Evolutionary conservation across 2,329 filamentous ascomycete species (phyloP).

Genomic region (Trichoderma atroviride): DNA sequence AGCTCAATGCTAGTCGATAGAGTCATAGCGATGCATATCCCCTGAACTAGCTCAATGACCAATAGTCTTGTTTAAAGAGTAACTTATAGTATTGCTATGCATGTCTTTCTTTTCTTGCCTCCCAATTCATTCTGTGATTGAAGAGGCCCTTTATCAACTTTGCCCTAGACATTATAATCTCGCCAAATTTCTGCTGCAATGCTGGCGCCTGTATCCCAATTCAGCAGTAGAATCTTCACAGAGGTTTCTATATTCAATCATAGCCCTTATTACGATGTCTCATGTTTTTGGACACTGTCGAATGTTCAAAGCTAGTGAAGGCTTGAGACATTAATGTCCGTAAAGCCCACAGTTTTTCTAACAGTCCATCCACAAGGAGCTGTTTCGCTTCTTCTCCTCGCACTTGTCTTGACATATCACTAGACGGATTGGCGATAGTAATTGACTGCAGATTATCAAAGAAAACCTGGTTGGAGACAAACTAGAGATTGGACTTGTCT

Average conservation of each 20-base stretch:
- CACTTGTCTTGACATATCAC: too few species aligned
- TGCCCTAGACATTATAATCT: background rate
- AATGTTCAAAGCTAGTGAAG: background rate
- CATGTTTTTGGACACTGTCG: background rate
- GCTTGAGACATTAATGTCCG: too few species aligned
- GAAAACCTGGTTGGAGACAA: too few species aligned
- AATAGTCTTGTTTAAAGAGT: background rate
- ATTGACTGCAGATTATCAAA: too few species aligned
- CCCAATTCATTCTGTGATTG: background rate
- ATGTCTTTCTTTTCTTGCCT: background rate
- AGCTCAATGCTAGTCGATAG: background rate
- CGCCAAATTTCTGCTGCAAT: background rate
- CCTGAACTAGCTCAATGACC: background rate
- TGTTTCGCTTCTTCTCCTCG: too few species aligned
- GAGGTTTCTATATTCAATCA: background rate
- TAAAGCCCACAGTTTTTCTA: too few species aligned
- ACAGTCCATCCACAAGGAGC: too few species aligned
- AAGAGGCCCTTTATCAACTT: background rate
- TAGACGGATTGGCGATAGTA: too few species aligned
- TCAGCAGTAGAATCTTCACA: background rate
- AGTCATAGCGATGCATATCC: background rate
- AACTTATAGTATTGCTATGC: background rate
- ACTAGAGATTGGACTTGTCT: too few species aligned
- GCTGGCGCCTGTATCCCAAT: background rate
- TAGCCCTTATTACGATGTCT: background rate